These are phyloP conservation scores for Vaccinium darrowii DNA, from an alignment of 148 eudicot species.

Conservation along the genomic window DNA sequence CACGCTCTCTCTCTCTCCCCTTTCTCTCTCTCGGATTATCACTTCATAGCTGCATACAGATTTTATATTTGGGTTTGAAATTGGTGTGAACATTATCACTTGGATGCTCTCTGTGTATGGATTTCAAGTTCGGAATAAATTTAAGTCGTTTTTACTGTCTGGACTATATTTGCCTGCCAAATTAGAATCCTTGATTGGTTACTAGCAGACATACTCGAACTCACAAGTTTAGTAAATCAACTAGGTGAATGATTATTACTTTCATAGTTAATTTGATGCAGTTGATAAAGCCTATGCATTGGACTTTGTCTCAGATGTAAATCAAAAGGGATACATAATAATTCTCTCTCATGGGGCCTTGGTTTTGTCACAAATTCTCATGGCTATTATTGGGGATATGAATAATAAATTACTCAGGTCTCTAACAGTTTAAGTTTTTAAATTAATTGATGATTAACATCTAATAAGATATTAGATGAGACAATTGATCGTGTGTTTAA, in stretches of 20 bases:
- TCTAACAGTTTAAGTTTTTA: too few species aligned
- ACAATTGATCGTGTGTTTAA: background rate
- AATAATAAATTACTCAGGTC: background rate
- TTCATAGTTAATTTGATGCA: background rate
- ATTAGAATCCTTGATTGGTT: background rate
- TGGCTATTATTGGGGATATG: background rate
- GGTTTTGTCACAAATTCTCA: background rate
- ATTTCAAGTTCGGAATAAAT: background rate
- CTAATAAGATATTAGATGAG: background rate
- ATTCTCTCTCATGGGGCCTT: conserved; percentile 7
- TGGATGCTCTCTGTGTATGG: too few species aligned
- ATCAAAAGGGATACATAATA: background rate
- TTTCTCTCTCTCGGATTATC: too few species aligned
- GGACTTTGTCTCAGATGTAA: conserved; percentile 2
- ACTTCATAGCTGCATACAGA: too few species aligned
- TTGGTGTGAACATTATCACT: too few species aligned
- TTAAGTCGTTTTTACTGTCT: background rate
- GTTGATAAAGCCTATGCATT: conserved; percentile 2
- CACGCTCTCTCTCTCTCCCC: too few species aligned
- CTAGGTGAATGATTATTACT: background rate
- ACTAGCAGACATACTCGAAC: background rate
- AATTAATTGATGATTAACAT: background rate
- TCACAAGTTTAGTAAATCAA: background rate
- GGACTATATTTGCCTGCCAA: background rate
- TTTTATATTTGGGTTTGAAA: too few species aligned